These are phyloP conservation scores for Trametes maxima DNA, from an alignment of 768 basidiomycete species.

Conservation along the genomic window DNA sequence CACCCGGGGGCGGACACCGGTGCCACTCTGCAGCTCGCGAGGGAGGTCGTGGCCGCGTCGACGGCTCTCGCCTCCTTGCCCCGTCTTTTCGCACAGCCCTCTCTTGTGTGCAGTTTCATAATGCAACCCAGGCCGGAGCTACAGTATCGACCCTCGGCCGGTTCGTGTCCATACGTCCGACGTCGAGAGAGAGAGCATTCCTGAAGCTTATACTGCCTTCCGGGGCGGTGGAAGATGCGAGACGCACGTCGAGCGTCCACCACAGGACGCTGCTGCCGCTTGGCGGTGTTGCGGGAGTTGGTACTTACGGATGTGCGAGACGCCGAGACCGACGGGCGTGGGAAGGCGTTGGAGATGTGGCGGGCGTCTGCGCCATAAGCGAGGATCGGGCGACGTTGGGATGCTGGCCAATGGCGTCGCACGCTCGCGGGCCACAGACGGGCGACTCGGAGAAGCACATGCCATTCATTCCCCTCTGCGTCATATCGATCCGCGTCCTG, in stretches of 20 bases:
- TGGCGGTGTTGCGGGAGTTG: neutral
- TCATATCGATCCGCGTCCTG: neutral
- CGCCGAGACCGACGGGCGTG: conserved; percentile 7
- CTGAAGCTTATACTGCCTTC: neutral
- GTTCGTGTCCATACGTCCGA: neutral
- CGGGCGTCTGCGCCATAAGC: neutral
- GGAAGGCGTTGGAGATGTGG: neutral
- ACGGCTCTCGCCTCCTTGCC: neutral
- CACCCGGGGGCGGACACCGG: neutral
- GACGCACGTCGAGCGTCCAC: neutral
- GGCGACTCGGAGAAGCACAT: neutral
- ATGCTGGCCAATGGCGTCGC: no score
- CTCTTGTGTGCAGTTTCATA: no score
- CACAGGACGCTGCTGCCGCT: neutral
- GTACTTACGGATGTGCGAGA: neutral
- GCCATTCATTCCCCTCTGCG: neutral
- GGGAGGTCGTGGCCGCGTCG: neutral
- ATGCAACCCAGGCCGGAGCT: neutral
- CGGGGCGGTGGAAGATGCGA: neutral
- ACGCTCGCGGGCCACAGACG: neutral
- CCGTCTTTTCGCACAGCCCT: neutral
- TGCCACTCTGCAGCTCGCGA: neutral
- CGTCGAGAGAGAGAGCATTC: neutral
- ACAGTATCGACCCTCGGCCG: neutral
- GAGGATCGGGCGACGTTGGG: no score